Percentiles rank a stretch among this genome's conserved stretches.
Conservation (phyloP, 257 asterid genomes). For the Oldenlandia corymbosa region DNA sequence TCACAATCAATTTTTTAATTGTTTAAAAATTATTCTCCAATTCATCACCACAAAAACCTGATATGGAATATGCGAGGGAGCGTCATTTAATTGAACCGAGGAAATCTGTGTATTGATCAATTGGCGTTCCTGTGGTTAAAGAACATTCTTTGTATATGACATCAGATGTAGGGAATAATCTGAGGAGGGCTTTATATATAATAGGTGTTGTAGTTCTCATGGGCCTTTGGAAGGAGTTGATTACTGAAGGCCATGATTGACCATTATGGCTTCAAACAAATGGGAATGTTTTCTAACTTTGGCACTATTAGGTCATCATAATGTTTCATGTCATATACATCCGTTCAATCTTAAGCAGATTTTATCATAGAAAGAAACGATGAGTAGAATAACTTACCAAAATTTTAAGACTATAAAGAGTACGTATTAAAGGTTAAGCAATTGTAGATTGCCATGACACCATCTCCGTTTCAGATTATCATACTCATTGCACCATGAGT, state of each 20-base stretch:
- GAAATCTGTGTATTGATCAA: too few species aligned
- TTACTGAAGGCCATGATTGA: conserved; percentile 26
- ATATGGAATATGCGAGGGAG: neutral
- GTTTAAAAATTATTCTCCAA: neutral
- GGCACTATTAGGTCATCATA: neutral
- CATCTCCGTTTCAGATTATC: too few species aligned
- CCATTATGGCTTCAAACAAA: conserved; percentile 5
- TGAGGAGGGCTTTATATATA: neutral
- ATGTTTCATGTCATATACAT: conserved; percentile 8
- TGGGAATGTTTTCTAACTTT: conserved; percentile 24
- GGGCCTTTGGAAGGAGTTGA: conserved; percentile 2
- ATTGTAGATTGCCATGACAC: too few species aligned
- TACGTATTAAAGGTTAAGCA: too few species aligned
- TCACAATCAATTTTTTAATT: conserved; percentile 8
- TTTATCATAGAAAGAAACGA: conserved; percentile 6
- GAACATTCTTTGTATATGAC: neutral
- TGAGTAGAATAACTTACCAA: too few species aligned
- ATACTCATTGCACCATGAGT: too few species aligned
- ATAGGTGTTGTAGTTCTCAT: conserved; percentile 25
- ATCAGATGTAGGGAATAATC: neutral
- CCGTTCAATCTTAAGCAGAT: too few species aligned
- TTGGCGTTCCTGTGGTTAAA: neutral
- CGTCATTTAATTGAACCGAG: too few species aligned
- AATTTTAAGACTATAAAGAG: too few species aligned
- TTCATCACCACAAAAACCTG: conserved; percentile 5